Percentiles rank a stretch among this genome's conserved stretches.
These are phyloP conservation scores for Diaporthe capsici DNA, from an alignment of 2,329 filamentous ascomycete species.

Conservation along the genomic window DNA sequence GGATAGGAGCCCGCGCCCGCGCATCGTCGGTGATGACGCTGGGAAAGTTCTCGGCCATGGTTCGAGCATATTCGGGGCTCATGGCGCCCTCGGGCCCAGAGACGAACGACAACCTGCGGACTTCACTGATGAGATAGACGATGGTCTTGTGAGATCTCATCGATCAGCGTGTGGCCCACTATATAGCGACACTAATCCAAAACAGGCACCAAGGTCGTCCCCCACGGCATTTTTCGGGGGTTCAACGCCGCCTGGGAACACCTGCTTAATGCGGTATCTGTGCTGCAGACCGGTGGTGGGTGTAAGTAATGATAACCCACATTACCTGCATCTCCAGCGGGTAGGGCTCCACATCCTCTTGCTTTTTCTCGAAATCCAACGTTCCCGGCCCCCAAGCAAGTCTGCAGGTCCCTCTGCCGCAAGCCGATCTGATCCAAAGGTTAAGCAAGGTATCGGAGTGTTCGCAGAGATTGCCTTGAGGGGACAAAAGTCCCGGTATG, in stretches of 20 bases:
- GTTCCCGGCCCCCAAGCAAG: neutral
- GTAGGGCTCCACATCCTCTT: neutral
- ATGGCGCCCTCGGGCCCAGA: conserved; percentile 2
- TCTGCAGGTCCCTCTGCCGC: neutral
- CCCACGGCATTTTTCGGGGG: neutral
- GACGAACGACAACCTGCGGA: neutral
- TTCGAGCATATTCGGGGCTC: neutral
- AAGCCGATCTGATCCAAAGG: neutral
- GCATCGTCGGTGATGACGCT: conserved; percentile 20
- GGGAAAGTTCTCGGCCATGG: conserved; percentile 10
- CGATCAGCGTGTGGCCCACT: neutral
- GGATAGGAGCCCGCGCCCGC: conserved; percentile 25
- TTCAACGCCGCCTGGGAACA: neutral
- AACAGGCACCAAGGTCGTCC: neutral
- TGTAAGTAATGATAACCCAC: neutral
- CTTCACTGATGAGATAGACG: neutral
- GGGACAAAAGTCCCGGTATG: neutral
- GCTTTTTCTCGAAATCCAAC: neutral
- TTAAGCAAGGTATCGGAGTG: neutral
- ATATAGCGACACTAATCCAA: neutral
- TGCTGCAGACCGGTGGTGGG: neutral
- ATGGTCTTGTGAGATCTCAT: neutral
- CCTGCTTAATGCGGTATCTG: neutral
- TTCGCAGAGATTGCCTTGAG: neutral
- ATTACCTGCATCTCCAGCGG: neutral